A percentile compares a stretch with the other conserved stretches of the same genome.
These are phyloP conservation scores for Berberis thunbergii DNA, from an alignment of 164 flowering plant genomes.

Conservation along the genomic window DNA sequence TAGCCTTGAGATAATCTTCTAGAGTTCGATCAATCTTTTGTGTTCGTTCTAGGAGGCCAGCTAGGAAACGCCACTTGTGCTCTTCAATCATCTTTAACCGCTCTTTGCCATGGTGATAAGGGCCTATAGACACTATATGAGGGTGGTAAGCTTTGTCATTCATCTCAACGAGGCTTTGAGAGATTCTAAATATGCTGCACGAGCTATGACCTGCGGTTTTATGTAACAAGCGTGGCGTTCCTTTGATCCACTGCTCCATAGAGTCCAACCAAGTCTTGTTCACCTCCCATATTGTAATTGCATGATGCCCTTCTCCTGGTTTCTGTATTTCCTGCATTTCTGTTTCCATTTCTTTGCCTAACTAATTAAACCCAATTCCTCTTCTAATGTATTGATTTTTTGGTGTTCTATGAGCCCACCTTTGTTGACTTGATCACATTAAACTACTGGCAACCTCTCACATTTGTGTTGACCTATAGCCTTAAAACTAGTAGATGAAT, in stretches of 20 bases:
- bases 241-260: neutral
- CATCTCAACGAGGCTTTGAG: slow-evolving; percentile 10
- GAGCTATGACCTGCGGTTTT: slow-evolving; percentile 3
- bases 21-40: neutral
- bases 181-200: slow-evolving; percentile 15
- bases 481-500: too few species aligned
- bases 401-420: too few species aligned
- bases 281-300: neutral
- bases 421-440: too few species aligned
- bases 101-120: slow-evolving; percentile 1
- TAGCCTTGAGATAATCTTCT: neutral
- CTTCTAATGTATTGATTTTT: too few species aligned
- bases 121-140: neutral
- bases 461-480: too few species aligned
- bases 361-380: neutral
- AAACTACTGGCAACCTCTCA: too few species aligned
- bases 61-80: neutral
- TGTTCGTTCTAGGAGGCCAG: neutral
- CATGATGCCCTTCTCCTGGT: neutral
- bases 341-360: neutral
- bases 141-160: slow-evolving; percentile 8
- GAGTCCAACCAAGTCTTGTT: neutral
- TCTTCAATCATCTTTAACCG: neutral
- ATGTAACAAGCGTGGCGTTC: neutral
- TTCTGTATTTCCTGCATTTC: neutral